A percentile compares a stretch with the other conserved stretches of the same genome.
phyloP scores from a whole-genome alignment of 129 eudicot genomes.

The Ambrosia trifida region DNA sequence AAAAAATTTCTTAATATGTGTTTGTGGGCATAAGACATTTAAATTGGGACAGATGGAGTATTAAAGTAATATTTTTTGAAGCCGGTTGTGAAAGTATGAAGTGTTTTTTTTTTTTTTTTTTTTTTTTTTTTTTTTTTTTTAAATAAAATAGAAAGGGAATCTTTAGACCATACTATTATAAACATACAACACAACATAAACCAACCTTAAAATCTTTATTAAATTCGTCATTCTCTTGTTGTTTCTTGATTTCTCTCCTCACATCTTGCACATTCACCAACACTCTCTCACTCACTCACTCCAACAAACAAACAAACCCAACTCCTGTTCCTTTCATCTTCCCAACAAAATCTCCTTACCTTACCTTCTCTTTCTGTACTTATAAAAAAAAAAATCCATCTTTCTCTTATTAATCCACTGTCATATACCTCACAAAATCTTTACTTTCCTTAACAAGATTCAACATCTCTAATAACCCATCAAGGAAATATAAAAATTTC shows the following conservation, averaged over 20 bases:
- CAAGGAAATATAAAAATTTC: background rate
- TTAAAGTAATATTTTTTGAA: too few species aligned
- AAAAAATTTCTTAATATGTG: too few species aligned
- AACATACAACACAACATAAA: too few species aligned
- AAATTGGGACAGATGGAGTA: too few species aligned
- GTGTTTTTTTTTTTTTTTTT: too few species aligned
- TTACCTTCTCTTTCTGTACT: slow-evolving; percentile 4
- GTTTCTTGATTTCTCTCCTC: slow-evolving; percentile 16
- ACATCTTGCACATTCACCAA: slow-evolving; percentile 28
- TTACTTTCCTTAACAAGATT: slow-evolving; percentile 1
- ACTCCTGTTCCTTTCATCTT: slow-evolving; percentile 14
- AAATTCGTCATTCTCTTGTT: slow-evolving; percentile 20
- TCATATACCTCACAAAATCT: slow-evolving; percentile 3
- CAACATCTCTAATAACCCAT: background rate
- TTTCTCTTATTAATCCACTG: background rate
- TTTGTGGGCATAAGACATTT: too few species aligned
- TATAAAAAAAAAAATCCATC: background rate
- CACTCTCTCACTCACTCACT: slow-evolving; percentile 5
- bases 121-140: too few species aligned
- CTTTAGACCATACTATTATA: too few species aligned
- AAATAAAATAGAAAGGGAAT: too few species aligned
- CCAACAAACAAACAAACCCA: slow-evolving; percentile 20
- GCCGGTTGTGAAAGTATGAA: too few species aligned
- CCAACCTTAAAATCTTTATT: background rate
- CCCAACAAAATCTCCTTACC: slow-evolving; percentile 22